Conservation (phyloP, 2,329 filamentous ascomycete species). For the Samsoniella hepiali region DNA sequence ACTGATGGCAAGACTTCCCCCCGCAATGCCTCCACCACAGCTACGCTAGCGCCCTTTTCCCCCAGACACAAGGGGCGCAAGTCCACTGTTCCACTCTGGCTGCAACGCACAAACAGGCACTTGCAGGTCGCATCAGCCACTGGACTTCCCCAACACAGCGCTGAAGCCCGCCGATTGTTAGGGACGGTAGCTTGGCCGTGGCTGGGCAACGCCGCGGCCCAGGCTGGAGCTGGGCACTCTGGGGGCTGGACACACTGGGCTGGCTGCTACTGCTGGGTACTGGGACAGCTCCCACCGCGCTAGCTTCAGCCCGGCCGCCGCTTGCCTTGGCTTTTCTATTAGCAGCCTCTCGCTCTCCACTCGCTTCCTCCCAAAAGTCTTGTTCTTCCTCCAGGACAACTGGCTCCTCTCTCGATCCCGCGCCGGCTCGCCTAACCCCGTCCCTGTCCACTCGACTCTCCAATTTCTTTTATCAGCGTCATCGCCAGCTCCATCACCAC, state of each 20-base stretch:
- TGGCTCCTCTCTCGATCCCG: constrained; percentile 6
- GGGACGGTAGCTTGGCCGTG: constrained; percentile 5
- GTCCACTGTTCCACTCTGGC: constrained; percentile 7
- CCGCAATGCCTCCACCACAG: constrained; percentile 15
- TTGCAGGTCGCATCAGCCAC: constrained; percentile 9
- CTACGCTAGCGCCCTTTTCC: constrained; percentile 9
- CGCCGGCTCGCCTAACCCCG: constrained; percentile 13
- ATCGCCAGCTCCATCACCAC: constrained; percentile 17
- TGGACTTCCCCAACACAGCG: constrained; percentile 2
- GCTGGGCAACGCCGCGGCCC: constrained; percentile 12
- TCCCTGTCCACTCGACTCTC: constrained; percentile 13
- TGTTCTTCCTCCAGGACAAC: background rate
- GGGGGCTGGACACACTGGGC: no score
- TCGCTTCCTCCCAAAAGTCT: constrained; percentile 9
- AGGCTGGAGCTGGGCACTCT: no score
- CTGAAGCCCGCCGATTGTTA: background rate
- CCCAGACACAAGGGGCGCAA: constrained; percentile 11
- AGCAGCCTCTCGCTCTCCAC: background rate
- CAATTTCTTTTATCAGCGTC: constrained; percentile 17
- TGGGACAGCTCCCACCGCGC: constrained; percentile 6
- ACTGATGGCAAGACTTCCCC: background rate
- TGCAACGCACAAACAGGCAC: background rate
- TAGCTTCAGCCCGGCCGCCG: constrained; percentile 2
- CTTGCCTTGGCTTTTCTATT: constrained; percentile 1
- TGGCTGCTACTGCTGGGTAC: no score